Conservation (phyloP, 179 eudicot species). For the Silene coronaria region DNA sequence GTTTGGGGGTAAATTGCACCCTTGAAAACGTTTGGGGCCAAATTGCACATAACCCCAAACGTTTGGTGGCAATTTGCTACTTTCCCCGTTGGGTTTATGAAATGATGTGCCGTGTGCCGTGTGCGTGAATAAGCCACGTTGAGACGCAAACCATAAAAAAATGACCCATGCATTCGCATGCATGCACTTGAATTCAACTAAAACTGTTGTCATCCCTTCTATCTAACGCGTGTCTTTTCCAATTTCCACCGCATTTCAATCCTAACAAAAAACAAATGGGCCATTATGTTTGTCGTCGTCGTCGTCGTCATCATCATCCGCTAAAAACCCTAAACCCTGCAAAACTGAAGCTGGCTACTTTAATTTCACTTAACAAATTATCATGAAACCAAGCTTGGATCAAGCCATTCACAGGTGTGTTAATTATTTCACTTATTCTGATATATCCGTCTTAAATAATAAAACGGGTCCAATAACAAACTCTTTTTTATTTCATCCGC, state of each 20-base stretch:
- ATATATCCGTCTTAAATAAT: no score
- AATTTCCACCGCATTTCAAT: conserved; percentile 10
- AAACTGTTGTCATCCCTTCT: conserved; percentile 4
- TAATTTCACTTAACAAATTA: background rate
- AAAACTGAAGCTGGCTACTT: background rate
- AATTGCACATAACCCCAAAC: no score
- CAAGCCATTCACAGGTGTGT: conserved; percentile 3
- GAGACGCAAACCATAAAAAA: background rate
- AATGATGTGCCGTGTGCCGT: no score
- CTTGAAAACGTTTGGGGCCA: no score
- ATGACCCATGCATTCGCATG: background rate
- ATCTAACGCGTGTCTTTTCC: conserved; percentile 18
- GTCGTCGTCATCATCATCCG: background rate
- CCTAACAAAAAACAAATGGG: background rate
- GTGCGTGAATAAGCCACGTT: no score
- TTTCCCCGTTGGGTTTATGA: no score
- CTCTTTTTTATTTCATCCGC: no score
- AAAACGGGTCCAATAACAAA: no score
- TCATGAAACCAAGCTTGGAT: conserved; percentile 8
- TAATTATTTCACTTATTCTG: no score
- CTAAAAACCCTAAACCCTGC: conserved; percentile 18
- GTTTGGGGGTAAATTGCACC: no score
- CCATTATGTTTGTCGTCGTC: background rate
- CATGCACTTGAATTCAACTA: background rate
- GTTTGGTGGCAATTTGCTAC: no score